Conservation (phyloP, 768 basidiomycete genomes). For the Rhizopogon vulgaris region DNA sequence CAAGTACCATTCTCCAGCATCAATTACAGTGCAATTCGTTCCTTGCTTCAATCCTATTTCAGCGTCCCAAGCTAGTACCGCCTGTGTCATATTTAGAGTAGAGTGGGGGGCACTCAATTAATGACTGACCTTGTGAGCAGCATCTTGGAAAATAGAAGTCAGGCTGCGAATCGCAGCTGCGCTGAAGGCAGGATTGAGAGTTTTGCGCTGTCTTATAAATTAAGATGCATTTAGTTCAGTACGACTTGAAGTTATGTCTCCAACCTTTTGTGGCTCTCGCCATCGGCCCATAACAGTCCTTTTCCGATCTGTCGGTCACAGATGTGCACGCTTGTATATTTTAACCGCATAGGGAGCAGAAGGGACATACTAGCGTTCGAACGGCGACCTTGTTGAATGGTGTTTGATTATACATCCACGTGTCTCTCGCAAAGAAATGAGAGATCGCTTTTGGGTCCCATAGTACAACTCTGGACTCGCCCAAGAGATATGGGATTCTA, state of each 20-base stretch:
- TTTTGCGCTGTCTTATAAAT: constrained; percentile 38
- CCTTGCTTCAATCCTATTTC: not conserved
- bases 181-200: constrained; percentile 47
- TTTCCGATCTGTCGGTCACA: constrained; percentile 10
- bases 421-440: constrained; percentile 45
- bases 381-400: constrained; percentile 30
- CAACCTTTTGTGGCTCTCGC: constrained; percentile 9
- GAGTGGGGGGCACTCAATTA: not conserved
- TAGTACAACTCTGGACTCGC: constrained; percentile 28
- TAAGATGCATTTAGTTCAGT: not conserved
- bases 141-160: constrained; percentile 43
- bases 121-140: constrained; percentile 39
- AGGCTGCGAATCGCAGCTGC: constrained; percentile 43
- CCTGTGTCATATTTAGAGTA: not conserved
- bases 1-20: not conserved
- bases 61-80: not conserved
- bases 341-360: not conserved
- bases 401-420: constrained; percentile 37
- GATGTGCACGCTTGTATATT: not conserved
- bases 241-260: not conserved
- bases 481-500: constrained; percentile 29
- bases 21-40: not conserved
- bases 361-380: constrained; percentile 30
- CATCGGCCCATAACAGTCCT: constrained; percentile 28
- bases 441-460: constrained; percentile 41